Evolutionary conservation across 805 yeast genomes (phyloP).

Genomic region (Saccharomycopsis capsularis): DNA sequence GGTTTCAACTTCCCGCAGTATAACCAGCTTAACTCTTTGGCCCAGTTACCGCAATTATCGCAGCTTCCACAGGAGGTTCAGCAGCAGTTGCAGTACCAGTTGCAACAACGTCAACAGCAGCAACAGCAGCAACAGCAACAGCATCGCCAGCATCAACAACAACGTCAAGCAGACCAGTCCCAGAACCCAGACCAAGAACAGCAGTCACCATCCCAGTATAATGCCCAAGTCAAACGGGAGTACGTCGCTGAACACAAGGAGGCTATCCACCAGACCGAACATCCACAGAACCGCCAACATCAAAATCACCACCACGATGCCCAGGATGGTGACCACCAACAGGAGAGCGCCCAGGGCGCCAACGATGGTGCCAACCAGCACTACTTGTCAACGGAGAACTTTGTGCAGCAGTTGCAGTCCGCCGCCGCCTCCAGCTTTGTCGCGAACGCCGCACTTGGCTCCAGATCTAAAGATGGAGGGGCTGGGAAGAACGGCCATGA

Average conservation of each 20-base stretch:
- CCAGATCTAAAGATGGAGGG: neutral
- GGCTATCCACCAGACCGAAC: constrained; percentile 19
- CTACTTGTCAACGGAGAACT: constrained; percentile 7
- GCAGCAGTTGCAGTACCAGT: constrained; percentile 12
- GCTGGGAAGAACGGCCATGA: neutral
- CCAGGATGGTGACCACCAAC: constrained; percentile 21
- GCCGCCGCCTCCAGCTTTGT: constrained; percentile 13
- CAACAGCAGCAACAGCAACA: constrained; percentile 20
- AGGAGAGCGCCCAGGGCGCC: constrained; percentile 16
- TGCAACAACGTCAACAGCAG: constrained; percentile 18
- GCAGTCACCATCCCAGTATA: no score
- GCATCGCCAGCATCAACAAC: constrained; percentile 17
- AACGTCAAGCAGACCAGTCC: constrained; percentile 14
- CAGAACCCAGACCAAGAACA: constrained; percentile 9
- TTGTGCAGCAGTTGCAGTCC: constrained; percentile 20
- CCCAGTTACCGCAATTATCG: constrained; percentile 2
- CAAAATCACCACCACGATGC: constrained; percentile 21
- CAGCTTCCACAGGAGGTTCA: constrained; percentile 1
- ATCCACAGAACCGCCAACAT: constrained; percentile 21
- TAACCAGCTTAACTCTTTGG: neutral
- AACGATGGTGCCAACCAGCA: neutral
- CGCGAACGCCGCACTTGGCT: constrained; percentile 15
- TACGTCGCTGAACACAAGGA: constrained; percentile 17
- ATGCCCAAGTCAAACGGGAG: no score
- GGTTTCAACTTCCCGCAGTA: neutral